A percentile compares a stretch with the other conserved stretches of the same genome.
Conservation (phyloP, 2,329 filamentous ascomycete genomes). For the Trichoderma brevicompactum region DNA sequence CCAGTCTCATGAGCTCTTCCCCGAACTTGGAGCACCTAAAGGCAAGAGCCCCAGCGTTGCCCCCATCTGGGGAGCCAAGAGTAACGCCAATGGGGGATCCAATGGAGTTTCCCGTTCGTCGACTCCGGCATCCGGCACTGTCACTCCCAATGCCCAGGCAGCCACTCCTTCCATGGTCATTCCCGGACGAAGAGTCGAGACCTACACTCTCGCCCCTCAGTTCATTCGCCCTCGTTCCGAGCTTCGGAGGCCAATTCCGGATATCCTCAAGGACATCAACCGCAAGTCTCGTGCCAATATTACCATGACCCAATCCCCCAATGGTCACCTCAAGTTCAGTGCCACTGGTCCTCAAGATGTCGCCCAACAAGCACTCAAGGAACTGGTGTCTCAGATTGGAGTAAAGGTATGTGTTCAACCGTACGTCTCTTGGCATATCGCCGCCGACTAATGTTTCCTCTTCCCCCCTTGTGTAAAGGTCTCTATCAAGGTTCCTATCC, state of each 20-base stretch:
- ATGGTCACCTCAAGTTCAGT: constrained; percentile 78
- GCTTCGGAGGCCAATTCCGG: constrained; percentile 81
- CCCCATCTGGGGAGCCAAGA: constrained; percentile 79
- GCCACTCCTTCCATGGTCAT: constrained; percentile 64
- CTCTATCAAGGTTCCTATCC: constrained; percentile 76
- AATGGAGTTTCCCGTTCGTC: constrained; percentile 64
- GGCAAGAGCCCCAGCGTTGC: constrained; percentile 69
- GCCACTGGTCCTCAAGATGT: constrained; percentile 82
- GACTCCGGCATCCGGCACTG: constrained; percentile 64
- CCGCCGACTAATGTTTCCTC: constrained; percentile 7
- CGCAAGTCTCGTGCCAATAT: constrained; percentile 87
- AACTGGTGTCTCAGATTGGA: constrained; percentile 86
- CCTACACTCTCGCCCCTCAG: constrained; percentile 71
- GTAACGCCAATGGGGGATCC: constrained; percentile 59
- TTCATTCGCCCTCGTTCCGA: constrained; percentile 77
- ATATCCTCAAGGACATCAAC: constrained; percentile 90
- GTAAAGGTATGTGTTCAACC: constrained; percentile 65
- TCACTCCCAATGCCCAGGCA: constrained; percentile 44
- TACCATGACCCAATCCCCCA: constrained; percentile 73
- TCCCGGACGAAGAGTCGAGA: constrained; percentile 81
- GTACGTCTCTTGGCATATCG: not conserved
- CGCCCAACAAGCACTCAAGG: constrained; percentile 85
- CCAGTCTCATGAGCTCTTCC: constrained; percentile 88
- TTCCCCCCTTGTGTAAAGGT: constrained; percentile 41
- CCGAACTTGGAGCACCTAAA: constrained; percentile 76